Evolutionary conservation across 2,329 filamentous ascomycete genomes (phyloP), one percentile per base, ranked within the genome.

Genomic region (Coniochaeta prunicola): DNA sequence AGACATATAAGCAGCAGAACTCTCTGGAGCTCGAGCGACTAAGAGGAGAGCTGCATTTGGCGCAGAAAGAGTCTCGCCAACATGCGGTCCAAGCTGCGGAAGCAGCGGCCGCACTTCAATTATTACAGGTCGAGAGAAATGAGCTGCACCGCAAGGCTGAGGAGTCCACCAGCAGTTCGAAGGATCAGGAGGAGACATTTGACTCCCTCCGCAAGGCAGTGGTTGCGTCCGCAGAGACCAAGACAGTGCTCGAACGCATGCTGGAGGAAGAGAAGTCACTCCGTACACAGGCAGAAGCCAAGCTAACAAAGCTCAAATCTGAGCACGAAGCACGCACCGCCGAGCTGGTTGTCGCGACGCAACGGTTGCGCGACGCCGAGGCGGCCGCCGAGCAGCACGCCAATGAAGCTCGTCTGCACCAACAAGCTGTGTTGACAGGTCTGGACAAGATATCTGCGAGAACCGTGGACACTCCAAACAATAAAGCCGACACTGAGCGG

Each of bases 311-410:
- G 64, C 81, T 97, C 40, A 89, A 88, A 70, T 80, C 85, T 24
- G 92, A 97, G 69, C 90, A 96, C 67, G 94, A 97, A 68, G 83
- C 89, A 57, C 84, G 86, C 34, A 88, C 85, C 10, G 80, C 85
- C 0, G 93, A 99, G 69, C 79, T 97, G 3, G 90, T 92, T 50
- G 82, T 82, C 21, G 81, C 86, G 0, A 87, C 83, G 1, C 86
- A 91, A 65, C 87, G 90, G 56, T 76, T 99, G 55, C 86, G 84
- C 42, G 92, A 97, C 71, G 86, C 91, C 0, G 92, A 99, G 73
- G 91, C 96, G 68, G 76, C 97, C 50, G 90, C 90, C 1, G 90
- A 96, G 67, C 91, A 88, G 65, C 88, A 96, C 71, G 90, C 92
- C 5, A 85, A 87, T 64, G 96, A 99, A 75, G 93, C 94, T 6